Conservation (phyloP, 2,329 filamentous ascomycete genomes). For the Catunica adiposa region DNA sequence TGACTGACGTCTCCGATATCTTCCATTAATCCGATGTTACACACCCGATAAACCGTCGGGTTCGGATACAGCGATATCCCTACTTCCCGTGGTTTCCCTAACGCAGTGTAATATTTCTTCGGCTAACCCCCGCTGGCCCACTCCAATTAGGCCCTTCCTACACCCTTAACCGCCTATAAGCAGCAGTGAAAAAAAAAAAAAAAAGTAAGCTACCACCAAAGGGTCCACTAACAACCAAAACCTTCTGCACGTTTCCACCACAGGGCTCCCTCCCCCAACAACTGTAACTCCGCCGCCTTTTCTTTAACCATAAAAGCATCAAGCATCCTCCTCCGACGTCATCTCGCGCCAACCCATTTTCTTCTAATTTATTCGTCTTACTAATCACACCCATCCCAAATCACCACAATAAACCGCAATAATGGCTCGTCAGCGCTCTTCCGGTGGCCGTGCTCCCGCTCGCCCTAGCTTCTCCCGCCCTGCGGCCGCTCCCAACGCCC, state of each 20-base stretch:
- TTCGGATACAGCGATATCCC: background rate
- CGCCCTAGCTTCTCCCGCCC: conserved; percentile 44
- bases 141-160: background rate
- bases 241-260: conserved; percentile 16
- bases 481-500: conserved; percentile 36
- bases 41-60: background rate
- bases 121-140: background rate
- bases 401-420: conserved; percentile 17
- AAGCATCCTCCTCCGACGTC: background rate
- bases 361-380: background rate
- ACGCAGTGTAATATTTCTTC: background rate
- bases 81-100: background rate
- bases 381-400: background rate
- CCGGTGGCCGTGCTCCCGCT: conserved; percentile 38
- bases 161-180: background rate
- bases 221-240: conserved; percentile 2
- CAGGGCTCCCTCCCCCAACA: background rate
- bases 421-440: conserved; percentile 67
- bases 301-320: background rate
- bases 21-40: background rate
- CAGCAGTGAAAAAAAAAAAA: background rate
- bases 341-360: background rate
- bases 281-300: background rate
- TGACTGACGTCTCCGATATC: too few relatives aligned
- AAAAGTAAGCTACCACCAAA: background rate